Percentiles rank a stretch among this genome's conserved stretches.
Evolutionary conservation across 148 eudicot species (phyloP).

Genomic region (Simmondsia chinensis): DNA sequence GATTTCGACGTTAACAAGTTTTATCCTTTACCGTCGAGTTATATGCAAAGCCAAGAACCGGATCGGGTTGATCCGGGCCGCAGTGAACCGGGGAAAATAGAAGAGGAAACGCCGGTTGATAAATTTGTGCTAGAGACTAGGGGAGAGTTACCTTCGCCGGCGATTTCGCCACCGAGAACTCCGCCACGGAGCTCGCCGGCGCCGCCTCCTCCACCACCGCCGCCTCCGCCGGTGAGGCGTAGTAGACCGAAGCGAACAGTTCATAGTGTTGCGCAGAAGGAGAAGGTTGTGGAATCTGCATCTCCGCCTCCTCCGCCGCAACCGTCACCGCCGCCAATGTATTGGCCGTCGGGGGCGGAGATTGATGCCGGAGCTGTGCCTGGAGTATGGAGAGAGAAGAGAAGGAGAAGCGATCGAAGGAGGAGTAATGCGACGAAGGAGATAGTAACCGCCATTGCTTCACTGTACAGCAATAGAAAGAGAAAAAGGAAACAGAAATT

Average conservation of each 20-base stretch:
- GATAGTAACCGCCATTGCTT: slow-evolving; percentile 41
- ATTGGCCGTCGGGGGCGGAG: too few species aligned
- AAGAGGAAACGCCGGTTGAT: slow-evolving; percentile 49
- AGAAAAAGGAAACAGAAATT: slow-evolving; percentile 26
- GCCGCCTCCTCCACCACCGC: slow-evolving; percentile 37
- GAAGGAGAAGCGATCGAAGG: slow-evolving; percentile 16
- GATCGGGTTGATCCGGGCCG: slow-evolving; percentile 3
- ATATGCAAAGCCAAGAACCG: background rate
- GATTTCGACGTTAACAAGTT: slow-evolving; percentile 39
- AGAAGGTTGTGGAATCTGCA: slow-evolving; percentile 35
- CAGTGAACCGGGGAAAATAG: slow-evolving; percentile 17
- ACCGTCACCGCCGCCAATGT: slow-evolving; percentile 15
- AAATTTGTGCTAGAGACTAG: slow-evolving; percentile 17
- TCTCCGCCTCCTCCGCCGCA: slow-evolving; percentile 19
- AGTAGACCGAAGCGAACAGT: slow-evolving; percentile 16
- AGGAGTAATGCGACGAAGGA: slow-evolving; percentile 48
- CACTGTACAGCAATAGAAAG: slow-evolving; percentile 34
- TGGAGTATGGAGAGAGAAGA: slow-evolving; percentile 12
- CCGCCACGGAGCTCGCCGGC: slow-evolving; percentile 33
- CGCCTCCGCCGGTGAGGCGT: slow-evolving; percentile 14
- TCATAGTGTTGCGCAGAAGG: slow-evolving; percentile 13
- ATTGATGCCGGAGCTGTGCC: too few species aligned
- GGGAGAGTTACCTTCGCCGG: slow-evolving; percentile 5
- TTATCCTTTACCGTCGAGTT: slow-evolving; percentile 17
- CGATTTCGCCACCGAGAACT: slow-evolving; percentile 29